Base-by-base conservation (phyloP, 495 filamentous ascomycete species). In the Amphirosellinia nigrospora region DNA sequence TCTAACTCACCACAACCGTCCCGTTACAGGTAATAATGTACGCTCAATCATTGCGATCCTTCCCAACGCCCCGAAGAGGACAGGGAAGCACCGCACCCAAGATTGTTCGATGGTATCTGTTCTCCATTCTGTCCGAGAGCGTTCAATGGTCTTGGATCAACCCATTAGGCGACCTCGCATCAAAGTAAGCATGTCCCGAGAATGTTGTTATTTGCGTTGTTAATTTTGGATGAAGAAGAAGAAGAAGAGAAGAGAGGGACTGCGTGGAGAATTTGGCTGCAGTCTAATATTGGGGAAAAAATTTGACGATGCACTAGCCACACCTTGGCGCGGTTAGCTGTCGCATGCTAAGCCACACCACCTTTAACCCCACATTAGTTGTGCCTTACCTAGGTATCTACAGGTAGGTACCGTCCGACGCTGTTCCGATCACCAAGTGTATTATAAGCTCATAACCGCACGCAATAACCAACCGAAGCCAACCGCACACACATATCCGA, bases 41-140 rank as follows among this genome's bases (percentile, higher is more conserved):
- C 82, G 84, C 75, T 77, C 82, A 84, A 85, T 85, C 83, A 86
- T 86, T 86, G 84, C 84, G 84, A 77, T 80, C 84, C 81, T 81
- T 75, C 81, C 76, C 82, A 86, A 69, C 66, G 79, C 70, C 73
- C 72, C 71, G 66, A 34, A 73, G 70, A 73, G 71, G 73, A 71
- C 76, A 76, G 80, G 78, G 76, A 81, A 83, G 79, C 82, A 82
- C 83, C 83, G 85, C 85, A 87, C 85, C 85, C 85, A 87, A 86
- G 85, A 86, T 83, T 81, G 81, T 82, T 77, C 82, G 82, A 75
- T 81, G 75, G 62, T 66, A 76, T 76, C 81, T 79, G 52, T 74
- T 86, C 85, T 86, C 82, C 85, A 84, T 86, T 82, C 82, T 85
- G 78, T 82, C 73, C 80, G 78, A 81, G 79, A 83, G 78, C 73